Evolutionary conservation across 179 eudicot genomes (phyloP).

Genomic region (Corrigiola litoralis): DNA sequence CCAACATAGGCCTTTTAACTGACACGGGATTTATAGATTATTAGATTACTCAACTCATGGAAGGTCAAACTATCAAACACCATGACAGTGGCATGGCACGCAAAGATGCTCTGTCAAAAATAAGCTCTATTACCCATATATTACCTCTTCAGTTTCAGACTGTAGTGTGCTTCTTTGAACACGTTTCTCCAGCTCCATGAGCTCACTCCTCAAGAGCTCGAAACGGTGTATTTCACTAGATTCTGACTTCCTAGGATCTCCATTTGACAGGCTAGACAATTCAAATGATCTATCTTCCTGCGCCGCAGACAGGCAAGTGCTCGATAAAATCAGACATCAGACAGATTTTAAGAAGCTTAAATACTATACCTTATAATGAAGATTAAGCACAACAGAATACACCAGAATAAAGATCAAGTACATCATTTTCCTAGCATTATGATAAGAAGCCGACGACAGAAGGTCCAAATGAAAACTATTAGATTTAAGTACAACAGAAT

Average conservation of each 20-base stretch:
- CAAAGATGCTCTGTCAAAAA: not conserved
- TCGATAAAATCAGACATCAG: not conserved
- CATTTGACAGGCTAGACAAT: slow-evolving; percentile 15
- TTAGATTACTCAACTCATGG: too few species aligned
- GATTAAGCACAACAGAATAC: too few species aligned
- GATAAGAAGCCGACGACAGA: too few species aligned
- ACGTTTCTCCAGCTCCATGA: slow-evolving; percentile 83
- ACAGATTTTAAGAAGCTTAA: not conserved
- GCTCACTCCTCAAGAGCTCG: slow-evolving; percentile 78
- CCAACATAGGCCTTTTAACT: too few species aligned
- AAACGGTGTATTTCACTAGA: slow-evolving; percentile 76
- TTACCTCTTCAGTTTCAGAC: slow-evolving; percentile 49
- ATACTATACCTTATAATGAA: too few species aligned
- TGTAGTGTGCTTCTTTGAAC: slow-evolving; percentile 71
- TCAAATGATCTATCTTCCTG: slow-evolving; percentile 47
- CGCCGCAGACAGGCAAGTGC: slow-evolving; percentile 3
- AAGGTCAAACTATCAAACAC: too few species aligned
- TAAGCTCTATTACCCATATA: not conserved
- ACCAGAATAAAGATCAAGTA: too few species aligned
- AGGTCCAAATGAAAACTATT: too few species aligned
- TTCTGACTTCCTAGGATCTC: slow-evolving; percentile 31
- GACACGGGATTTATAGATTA: too few species aligned
- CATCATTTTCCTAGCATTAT: too few species aligned
- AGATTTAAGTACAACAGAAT: too few species aligned
- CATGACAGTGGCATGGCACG: not conserved